Evolutionary conservation across 1,284 basidiomycete species (phyloP).

Genomic region (Trichosporon sp.): DNA sequence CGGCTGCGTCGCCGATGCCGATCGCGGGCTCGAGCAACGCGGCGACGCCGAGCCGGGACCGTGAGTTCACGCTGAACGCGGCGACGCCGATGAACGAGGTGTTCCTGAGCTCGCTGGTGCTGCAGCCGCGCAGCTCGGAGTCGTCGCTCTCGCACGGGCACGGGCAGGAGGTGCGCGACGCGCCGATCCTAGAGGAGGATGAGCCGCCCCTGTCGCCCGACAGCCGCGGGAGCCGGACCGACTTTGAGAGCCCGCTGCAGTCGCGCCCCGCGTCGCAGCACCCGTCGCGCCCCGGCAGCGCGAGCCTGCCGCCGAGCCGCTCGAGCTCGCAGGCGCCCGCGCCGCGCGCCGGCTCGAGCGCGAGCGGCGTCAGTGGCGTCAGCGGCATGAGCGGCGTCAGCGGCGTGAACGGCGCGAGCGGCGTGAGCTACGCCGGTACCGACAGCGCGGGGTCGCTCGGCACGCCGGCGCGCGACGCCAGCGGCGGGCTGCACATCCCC

Average conservation of each 20-base stretch:
- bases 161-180: not conserved
- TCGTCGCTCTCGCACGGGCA: not conserved
- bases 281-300: not conserved
- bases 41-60: not conserved
- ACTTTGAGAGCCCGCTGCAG: constrained; percentile 1
- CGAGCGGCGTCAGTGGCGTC: no score
- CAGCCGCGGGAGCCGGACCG: not conserved
- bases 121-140: not conserved
- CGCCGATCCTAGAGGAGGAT: not conserved
- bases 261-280: not conserved
- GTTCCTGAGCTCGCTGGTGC: constrained; percentile 47
- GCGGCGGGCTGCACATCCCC: not conserved
- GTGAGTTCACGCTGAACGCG: constrained; percentile 4
- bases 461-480: not conserved
- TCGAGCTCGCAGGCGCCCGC: not conserved
- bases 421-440: no score
- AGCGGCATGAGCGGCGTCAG: not conserved
- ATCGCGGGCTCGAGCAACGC: not conserved
- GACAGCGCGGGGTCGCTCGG: no score
- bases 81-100: constrained; percentile 53
- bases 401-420: not conserved
- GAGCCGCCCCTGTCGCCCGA: not conserved
- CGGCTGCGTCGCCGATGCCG: constrained; percentile 10
- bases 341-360: not conserved
- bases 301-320: not conserved